Percentiles rank a stretch among this genome's conserved stretches.
Evolutionary conservation across 192 early-diverging fungal species (phyloP).

Genomic region (Podila clonocystis): DNA sequence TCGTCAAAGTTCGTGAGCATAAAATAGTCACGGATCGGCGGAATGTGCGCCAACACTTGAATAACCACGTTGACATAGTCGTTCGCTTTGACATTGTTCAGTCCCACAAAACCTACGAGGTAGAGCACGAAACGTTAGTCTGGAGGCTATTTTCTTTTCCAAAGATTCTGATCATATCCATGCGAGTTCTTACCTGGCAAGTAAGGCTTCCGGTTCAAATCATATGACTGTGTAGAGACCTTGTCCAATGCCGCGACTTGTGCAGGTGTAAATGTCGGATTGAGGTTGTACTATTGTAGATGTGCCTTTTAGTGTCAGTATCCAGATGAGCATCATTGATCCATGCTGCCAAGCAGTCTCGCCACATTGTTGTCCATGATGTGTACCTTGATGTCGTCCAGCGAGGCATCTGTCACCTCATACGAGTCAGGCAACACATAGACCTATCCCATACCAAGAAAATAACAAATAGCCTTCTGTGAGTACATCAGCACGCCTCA

Average conservation of each 20-base stretch:
- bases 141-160: not conserved
- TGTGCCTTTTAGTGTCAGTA: no score
- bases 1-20: constrained; percentile 69
- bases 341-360: not conserved
- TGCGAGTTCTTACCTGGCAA: constrained; percentile 67
- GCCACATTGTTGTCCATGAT: not conserved
- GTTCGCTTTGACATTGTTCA: constrained; percentile 95
- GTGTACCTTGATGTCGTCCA: constrained; percentile 91
- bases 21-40: constrained; percentile 86
- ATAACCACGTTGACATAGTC: constrained; percentile 95
- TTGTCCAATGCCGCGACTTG: constrained; percentile 78
- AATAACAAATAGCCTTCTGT: not conserved
- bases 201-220: constrained; percentile 88
- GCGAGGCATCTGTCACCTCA: constrained; percentile 84
- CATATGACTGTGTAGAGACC: constrained; percentile 67
- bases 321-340: no score
- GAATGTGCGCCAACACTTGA: constrained; percentile 87
- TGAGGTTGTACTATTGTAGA: constrained; percentile 74
- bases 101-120: constrained; percentile 82
- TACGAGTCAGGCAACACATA: constrained; percentile 96
- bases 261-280: constrained; percentile 78
- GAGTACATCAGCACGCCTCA: not conserved
- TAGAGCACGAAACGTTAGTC: not conserved
- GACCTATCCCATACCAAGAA: constrained; percentile 52
- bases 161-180: not conserved